Base-by-base conservation (phyloP, 2,329 filamentous ascomycete genomes). In the Paracoccidioides brasiliensis region DNA sequence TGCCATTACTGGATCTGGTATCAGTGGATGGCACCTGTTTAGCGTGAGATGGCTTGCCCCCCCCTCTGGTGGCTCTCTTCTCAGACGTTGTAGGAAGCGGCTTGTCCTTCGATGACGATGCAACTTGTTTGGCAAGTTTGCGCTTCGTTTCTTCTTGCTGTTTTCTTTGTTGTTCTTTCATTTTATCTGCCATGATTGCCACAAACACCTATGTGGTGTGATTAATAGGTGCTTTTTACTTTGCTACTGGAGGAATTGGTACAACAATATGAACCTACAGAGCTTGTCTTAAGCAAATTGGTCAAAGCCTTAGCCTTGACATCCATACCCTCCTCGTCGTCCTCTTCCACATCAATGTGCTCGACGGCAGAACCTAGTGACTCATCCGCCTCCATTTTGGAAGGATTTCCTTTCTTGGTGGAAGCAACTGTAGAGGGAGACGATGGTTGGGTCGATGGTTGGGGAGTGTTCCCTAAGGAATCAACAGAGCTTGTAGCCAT, bases 111-210 rank as follows among this genome's bases (percentile, higher is more conserved):
- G 64, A 56, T 15, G 67, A 66, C 32, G 62, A 57, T 10, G 63
- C 60, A 15, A 64, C 59, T 57, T 67, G 63, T 57, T 69, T 73
- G 7, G 69, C 65, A 0, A 68, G 70, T 44, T 67, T 67, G 42
- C 67, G 64, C 49, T 61, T 64, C 5, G 72, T 72, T 44, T 73
- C 67, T 53, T 76, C 73, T 57, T 73, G 70, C 51, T 75, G 74
- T 52, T 71, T 71, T 53, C 62, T 64, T 58, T 72, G 66, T 57
- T 72, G 68, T 38, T 69, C 65, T 58, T 74, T 74, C 73, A 76
- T 76, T 56, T 73, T 75, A 52, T 76, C 73, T 28, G 73, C 72
- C 73, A 76, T 76, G 40, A 76, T 75, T 2, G 73, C 72, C 12
- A 75, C 73, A 54, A 75, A 76, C 0, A 76, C 73, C 71, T 73